Evolutionary conservation across 1,284 basidiomycete genomes (phyloP).

Genomic region (Limonomyces culmigenus): DNA sequence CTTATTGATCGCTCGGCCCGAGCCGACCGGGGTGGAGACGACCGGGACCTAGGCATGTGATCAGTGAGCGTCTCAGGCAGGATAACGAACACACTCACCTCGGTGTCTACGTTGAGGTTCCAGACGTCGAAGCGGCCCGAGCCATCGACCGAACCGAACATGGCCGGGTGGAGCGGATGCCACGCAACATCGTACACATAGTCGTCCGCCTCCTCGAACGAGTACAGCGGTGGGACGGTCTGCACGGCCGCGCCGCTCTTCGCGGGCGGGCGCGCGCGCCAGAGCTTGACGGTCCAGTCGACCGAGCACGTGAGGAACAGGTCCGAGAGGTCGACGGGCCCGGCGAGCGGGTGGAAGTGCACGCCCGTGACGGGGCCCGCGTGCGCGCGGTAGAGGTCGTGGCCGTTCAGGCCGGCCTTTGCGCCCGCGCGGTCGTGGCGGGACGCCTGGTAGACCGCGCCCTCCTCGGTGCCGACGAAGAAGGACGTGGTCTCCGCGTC

Average conservation of each 20-base stretch:
- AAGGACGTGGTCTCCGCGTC: conserved; percentile 92
- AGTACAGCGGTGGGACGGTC: conserved; percentile 59
- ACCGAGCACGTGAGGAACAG: conserved; percentile 83
- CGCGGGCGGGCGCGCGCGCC: conserved; percentile 62
- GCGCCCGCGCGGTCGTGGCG: conserved; percentile 91
- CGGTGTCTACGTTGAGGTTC: conserved; percentile 90
- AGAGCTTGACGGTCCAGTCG: conserved; percentile 94
- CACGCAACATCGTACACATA: conserved; percentile 99
- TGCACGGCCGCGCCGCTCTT: conserved; percentile 32
- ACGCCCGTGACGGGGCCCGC: conserved; percentile 87
- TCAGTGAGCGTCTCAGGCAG: too few relatives aligned
- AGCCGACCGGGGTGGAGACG: conserved; percentile 56
- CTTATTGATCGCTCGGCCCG: conserved; percentile 83
- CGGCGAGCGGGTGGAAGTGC: conserved; percentile 84
- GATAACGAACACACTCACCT: conserved; percentile 40
- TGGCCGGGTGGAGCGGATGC: conserved; percentile 88
- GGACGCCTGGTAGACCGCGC: conserved; percentile 89
- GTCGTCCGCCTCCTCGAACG: conserved; percentile 92
- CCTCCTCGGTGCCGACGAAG: conserved; percentile 96
- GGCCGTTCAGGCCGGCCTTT: conserved; percentile 86
- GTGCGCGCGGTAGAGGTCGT: conserved; percentile 86
- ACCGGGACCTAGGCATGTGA: conserved; percentile 46
- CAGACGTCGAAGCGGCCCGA: conserved; percentile 91
- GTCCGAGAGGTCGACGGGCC: conserved; percentile 89
- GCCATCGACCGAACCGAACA: conserved; percentile 91